A percentile compares a stretch with the other conserved stretches of the same genome.
Conservation (phyloP, 164 flowering plant species). For the Nymphaea colorata region DNA sequence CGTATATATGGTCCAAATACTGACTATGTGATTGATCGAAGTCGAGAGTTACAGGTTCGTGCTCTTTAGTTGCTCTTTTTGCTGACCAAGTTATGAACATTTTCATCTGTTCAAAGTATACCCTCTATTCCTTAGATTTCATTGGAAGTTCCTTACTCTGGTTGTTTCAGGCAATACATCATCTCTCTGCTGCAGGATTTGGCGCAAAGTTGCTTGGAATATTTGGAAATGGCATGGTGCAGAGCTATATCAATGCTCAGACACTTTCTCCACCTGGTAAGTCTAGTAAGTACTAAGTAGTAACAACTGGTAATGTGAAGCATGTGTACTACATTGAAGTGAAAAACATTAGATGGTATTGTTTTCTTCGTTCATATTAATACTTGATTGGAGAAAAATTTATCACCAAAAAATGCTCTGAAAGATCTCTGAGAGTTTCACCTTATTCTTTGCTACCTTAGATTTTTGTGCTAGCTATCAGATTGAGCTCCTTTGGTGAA, state of each 20-base stretch:
- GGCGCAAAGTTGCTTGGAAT: conserved; percentile 91
- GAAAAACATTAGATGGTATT: too few species aligned
- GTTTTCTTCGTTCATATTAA: too few species aligned
- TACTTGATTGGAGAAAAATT: too few species aligned
- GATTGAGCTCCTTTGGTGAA: too few species aligned
- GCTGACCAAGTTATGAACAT: too few species aligned
- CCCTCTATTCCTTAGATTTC: neutral
- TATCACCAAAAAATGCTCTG: too few species aligned
- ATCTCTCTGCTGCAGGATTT: conserved; percentile 98
- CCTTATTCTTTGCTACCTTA: too few species aligned
- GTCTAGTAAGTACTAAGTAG: neutral
- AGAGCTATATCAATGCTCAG: conserved; percentile 87
- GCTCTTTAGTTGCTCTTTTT: neutral
- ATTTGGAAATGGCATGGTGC: conserved; percentile 98
- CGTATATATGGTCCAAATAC: conserved; percentile 92
- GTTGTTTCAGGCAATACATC: conserved; percentile 57
- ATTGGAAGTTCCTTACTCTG: conserved; percentile 5
- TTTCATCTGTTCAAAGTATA: neutral
- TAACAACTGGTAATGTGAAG: too few species aligned
- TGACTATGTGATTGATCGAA: conserved; percentile 78
- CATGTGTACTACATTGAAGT: too few species aligned
- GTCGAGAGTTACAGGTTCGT: conserved; percentile 56
- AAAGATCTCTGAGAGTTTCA: too few species aligned
- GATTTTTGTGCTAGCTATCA: too few species aligned
- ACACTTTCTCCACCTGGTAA: conserved; percentile 74